Evolutionary conservation across 768 basidiomycete species (phyloP), one percentile per base, ranked within the genome.

Genomic region (Calvatia gigantea): DNA sequence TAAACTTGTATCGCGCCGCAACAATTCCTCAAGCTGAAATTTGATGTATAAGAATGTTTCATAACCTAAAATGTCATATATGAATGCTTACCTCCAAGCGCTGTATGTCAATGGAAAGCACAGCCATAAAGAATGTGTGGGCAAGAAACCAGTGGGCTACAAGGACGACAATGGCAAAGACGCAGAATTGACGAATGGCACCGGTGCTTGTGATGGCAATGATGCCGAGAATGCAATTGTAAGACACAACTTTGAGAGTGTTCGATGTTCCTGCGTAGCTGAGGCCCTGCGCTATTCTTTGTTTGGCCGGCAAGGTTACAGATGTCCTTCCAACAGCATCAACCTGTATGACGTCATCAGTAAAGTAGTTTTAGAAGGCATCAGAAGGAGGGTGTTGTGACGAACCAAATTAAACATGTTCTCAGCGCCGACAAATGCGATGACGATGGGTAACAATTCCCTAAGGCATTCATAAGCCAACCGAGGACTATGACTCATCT

Each of bases 61-160:
- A 35, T 41, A 8, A 41, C 31, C 12, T 29, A 37, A 31, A 46
- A 37, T n/a, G 37, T 42, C 17, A 33, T n/a, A 21, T 33, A 56
- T 32, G 21, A 27, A 55, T 25, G 71, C 78, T 46, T 63, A 84
- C 87, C 74, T 96, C 96, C 23, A 99, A 72, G 43, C 96, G 84
- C 61, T 97, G 94, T 43, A 98, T 85, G 73, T 99, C 96, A 61
- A 99, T 97, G 0, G 93, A 94, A 21, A 99, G 74, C 25, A 97
- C 94, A 6, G 95, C 90, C 60, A 95, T 77, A 72, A 96, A 98
- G 73, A 98, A 96, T 0, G 94, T 97, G 65, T 97, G 92, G 14
- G 96, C 88, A 58, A 98, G 79, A 73, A 95, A 96, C 94, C 94
- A 98, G 68, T 98, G 95, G 14, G 94, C 94, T 28, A 98, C 89